Evolutionary conservation across 768 basidiomycete species (phyloP).

Genomic region (Psilocybe tampanensis): DNA sequence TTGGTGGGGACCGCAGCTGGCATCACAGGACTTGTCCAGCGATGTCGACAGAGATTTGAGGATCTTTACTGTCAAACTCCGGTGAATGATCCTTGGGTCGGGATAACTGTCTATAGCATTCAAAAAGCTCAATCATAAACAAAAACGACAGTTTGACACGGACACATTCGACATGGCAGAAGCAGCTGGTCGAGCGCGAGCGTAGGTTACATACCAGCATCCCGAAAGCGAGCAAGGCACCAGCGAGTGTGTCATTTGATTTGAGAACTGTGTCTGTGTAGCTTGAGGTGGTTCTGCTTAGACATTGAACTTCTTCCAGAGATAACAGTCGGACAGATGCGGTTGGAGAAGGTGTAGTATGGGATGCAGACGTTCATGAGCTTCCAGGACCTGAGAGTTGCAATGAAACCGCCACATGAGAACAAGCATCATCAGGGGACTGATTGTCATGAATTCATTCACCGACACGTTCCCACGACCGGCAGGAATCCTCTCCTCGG

Average conservation of each 20-base stretch:
- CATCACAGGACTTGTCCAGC: conserved; percentile 16
- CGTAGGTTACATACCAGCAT: conserved; percentile 1
- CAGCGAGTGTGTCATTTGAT: neutral
- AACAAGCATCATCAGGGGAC: conserved; percentile 7
- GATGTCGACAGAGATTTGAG: conserved; percentile 4
- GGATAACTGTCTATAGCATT: neutral
- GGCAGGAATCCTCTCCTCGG: no score
- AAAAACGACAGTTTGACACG: conserved; percentile 9
- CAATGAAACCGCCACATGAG: conserved; percentile 14
- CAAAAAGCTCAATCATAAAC: conserved; percentile 7
- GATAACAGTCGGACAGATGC: neutral
- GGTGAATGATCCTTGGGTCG: conserved; percentile 10
- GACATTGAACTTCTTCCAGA: neutral
- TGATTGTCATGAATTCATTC: conserved; percentile 8
- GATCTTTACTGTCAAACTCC: conserved; percentile 17
- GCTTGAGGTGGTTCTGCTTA: neutral
- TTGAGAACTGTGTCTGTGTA: neutral
- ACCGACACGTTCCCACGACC: conserved; percentile 8
- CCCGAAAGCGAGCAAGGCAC: neutral
- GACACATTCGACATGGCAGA: conserved; percentile 7
- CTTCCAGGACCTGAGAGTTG: conserved; percentile 9
- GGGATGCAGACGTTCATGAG: neutral
- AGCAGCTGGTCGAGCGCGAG: neutral
- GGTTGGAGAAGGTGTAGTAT: neutral
- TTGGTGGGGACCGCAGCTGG: conserved; percentile 2